These are phyloP conservation scores for Lathyrus sativus DNA, from an alignment of 306 rosid species.

Conservation along the genomic window DNA sequence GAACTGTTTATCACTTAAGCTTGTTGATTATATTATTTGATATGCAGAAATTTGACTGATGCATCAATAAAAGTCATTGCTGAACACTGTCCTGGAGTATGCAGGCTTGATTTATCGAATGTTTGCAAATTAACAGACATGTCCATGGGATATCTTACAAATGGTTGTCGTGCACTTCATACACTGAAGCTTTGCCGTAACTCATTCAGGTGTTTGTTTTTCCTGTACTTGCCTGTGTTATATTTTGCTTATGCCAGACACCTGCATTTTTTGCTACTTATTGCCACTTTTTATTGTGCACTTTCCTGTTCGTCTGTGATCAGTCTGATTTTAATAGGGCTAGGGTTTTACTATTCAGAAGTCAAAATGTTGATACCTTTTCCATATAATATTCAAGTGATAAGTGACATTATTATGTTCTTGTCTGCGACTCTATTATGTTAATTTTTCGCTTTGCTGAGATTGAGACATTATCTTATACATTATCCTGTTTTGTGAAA, in stretches of 20 bases:
- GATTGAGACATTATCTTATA: background rate
- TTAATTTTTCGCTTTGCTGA: background rate
- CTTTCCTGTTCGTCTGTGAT: constrained; percentile 28
- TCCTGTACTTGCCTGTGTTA: background rate
- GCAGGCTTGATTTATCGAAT: constrained; percentile 59
- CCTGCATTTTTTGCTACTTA: background rate
- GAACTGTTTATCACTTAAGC: constrained; percentile 15
- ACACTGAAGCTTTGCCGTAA: constrained; percentile 68
- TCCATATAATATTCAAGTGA: constrained; percentile 7
- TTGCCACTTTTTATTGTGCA: constrained; percentile 11
- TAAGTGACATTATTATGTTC: too few species aligned
- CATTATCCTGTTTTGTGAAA: background rate
- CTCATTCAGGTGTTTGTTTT: constrained; percentile 67
- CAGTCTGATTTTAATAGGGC: constrained; percentile 1
- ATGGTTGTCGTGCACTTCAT: constrained; percentile 66
- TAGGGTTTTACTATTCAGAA: constrained; percentile 23
- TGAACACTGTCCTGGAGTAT: constrained; percentile 62
- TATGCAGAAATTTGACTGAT: constrained; percentile 81
- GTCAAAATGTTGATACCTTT: constrained; percentile 14
- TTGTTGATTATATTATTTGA: constrained; percentile 35
- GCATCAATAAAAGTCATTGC: constrained; percentile 69
- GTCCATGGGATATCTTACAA: constrained; percentile 75
- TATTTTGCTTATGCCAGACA: constrained; percentile 8
- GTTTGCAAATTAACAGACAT: constrained; percentile 67
- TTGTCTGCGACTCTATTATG: background rate